Evolutionary conservation across 805 yeast genomes (phyloP), one percentile per base, ranked within the genome.

Genomic region (Ogataea populi-albae): DNA sequence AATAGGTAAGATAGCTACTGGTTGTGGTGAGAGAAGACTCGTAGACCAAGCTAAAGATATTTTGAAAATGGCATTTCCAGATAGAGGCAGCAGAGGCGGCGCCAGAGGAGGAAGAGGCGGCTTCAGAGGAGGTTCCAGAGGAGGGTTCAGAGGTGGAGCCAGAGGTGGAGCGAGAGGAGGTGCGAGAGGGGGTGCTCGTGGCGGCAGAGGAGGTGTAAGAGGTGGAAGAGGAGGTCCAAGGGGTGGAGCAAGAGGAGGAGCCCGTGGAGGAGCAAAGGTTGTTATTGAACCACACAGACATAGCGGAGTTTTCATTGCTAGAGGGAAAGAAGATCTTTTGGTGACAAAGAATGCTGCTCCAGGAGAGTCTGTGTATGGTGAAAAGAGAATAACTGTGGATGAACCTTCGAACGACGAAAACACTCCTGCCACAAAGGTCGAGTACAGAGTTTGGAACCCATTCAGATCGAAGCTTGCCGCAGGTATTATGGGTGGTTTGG

Each of bases 371-470:
- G 98, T 93, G 38, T 93, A 93, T 71, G 98, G 98, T 60, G 98
- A 93, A 73, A 93, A 93, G 80, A 81, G 98, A 74, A 75, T 93
- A 47, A 68, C 94, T 40, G 76, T 93, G 45, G 98, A 93, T 65
- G 96, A 86, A 63, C 95, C 97, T 50, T 77, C 91, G 40, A 78
- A 73, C 57, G 95, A 84, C 61, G 95, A 84, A 59, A 84, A 83
- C 60, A 86, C 81, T 41, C 86, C 93, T 52, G 80, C 93, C 50
- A 88, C 97, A 60, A 93, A 93, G 76, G 77, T 81, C 45, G 98
- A 93, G 75, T 93, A 93, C 81, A 89, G 98, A 79, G 98, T 93
- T 53, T 93, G 98, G 98, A 93, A 93, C 72, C 98, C 98, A 47
- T 93, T 93, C 85, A 85, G 98, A 81, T 91, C 98, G 42, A 93